Evolutionary conservation across 345 rosid species (phyloP), one percentile per base, ranked within the genome.

Genomic region (Linum lewisii): DNA sequence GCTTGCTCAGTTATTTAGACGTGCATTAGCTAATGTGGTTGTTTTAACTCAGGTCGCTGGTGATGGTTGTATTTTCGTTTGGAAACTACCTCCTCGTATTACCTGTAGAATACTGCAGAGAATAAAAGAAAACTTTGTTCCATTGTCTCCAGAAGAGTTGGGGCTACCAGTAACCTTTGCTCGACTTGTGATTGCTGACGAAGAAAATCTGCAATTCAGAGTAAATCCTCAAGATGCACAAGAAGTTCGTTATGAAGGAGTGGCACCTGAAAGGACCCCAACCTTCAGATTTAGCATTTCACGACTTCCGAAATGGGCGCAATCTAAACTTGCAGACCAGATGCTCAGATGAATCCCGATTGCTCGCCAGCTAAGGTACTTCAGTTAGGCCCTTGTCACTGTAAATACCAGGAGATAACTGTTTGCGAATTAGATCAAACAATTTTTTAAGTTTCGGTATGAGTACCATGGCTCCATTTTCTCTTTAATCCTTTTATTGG

Each of bases 271-370:
- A 24, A 68, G 79, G 81, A 72, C 80, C 66, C 64, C 88, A 65
- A 70, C 78, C 60, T 86, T 86, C 72, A 84, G 75, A 74, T 84
- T 86, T 68, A 84, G 86, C 58, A 73, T 84, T 73, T 89, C 95
- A 60, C 73, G 88, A 62, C 85, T 89, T 72, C 97, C 97, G 66
- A 84, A 74, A 57, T 84, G 97, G 97, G 97, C 97, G 24, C 95
- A 82, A 74, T 64, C 73, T 21, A 84, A 80, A 78, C 80, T 84
- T 57, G 75, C 69, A 64, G 63, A 69, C 66, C 22, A 66, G 64
- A 32, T 58, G 61, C 63, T 66, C 57, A 62, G 54, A 21, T 25
- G 54, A 67, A 69, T 75, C 77, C 76, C 36, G 71, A 68, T 59
- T 70, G 67, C 67, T 47, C 63, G 66, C 68, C 79, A 54, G 58